Base-by-base conservation (phyloP, 2,329 filamentous ascomycete genomes). In the Ascochyta lentis region DNA sequence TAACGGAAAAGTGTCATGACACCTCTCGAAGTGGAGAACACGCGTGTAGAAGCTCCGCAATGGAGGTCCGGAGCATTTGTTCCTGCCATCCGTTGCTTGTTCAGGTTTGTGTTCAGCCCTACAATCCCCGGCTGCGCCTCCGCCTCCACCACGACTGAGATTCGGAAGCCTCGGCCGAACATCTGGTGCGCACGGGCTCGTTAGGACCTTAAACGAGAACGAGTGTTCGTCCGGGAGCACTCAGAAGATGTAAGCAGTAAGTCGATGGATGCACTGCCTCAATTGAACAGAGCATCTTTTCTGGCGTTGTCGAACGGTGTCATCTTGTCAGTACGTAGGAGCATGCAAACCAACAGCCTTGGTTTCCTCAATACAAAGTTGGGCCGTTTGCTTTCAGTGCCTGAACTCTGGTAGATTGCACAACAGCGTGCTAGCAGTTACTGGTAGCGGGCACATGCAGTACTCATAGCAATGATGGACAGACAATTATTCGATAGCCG, bases 31-130 rank as follows among this genome's bases (percentile, higher is more conserved):
- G 29, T 15, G 12, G 29, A 31, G 29, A 31, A 13, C 6, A 31
- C 29, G 29, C 29, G 12, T 6, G 6, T 13, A 19, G 16, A 16
- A 35, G 33, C 33, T 35, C n/a, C 15, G 15, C 15, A 35, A 9
- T 3, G n/a, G 33, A n/a, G 15, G 33, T n/a, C 29, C 29, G 27
- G 46, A 23, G 15, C 27, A 8, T 8, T 41, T 3, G 4, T 7
- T 12, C 35, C n/a, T 9, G 5, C n/a, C 19, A 40, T 16, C 37
- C 38, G 38, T 5, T 9, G 6, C 10, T 6, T 35, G 22, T 29
- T 50, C 31, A 44, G 2, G 19, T 31, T 40, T 33, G 38, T 43
- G 40, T 35, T 37, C 40, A 44, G 48, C 40, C 48, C 48, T 31
- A 44, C 24, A 5, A 23, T 23, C 4, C 37, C n/a, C n/a, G n/a